These are phyloP conservation scores for Homolaphlyctis polyrhiza DNA, from an alignment of 371 early-diverging fungal genomes.

Conservation along the genomic window DNA sequence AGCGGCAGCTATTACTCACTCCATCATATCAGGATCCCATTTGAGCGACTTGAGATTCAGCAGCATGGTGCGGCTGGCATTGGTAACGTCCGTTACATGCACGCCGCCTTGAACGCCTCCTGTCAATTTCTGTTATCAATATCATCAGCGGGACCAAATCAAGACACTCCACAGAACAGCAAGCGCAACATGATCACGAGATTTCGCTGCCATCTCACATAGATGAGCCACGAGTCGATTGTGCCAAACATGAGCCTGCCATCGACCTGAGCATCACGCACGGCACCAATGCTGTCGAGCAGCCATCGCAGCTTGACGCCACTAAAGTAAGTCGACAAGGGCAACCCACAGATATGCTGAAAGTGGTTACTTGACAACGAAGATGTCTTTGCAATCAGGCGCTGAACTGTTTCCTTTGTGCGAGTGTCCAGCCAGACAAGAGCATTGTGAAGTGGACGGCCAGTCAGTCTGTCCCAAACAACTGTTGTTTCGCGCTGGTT, in stretches of 20 bases:
- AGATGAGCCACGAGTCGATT: conserved; percentile 90
- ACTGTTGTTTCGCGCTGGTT: conserved; percentile 94
- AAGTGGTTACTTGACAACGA: conserved; percentile 20
- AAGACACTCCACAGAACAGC: neutral
- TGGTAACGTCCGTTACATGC: conserved; percentile 89
- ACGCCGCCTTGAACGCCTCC: conserved; percentile 66
- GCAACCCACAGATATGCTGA: conserved; percentile 72
- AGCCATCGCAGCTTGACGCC: conserved; percentile 92
- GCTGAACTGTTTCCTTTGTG: conserved; percentile 68
- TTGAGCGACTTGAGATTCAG: conserved; percentile 78
- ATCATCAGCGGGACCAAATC: neutral
- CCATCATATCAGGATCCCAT: conserved; percentile 75
- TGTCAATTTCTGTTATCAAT: conserved; percentile 40
- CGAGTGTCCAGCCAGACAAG: conserved; percentile 92
- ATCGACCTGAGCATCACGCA: conserved; percentile 59
- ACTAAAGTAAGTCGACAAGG: conserved; percentile 91
- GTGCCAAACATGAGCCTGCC: conserved; percentile 80
- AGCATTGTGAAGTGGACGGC: conserved; percentile 79
- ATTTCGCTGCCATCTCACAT: no score
- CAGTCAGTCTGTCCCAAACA: conserved; percentile 83
- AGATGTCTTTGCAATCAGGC: conserved; percentile 50
- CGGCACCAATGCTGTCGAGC: conserved; percentile 71
- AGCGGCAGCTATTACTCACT: conserved; percentile 40
- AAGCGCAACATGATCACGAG: neutral
- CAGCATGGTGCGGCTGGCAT: conserved; percentile 91